Evolutionary conservation across 441 rosid species (phyloP).

Genomic region (Adansonia grandidieri): DNA sequence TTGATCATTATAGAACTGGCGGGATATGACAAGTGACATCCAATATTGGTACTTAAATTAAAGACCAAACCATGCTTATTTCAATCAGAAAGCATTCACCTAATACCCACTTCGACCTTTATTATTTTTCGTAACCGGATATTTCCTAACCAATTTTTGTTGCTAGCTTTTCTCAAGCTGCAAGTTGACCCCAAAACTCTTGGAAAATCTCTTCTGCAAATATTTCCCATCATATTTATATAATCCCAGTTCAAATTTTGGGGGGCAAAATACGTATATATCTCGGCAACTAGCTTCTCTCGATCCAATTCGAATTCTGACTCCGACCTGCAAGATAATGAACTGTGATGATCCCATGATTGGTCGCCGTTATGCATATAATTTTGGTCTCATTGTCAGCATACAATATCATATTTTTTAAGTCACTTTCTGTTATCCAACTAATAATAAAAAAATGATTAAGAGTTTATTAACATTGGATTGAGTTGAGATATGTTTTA

Average conservation of each 20-base stretch:
- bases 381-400: not conserved
- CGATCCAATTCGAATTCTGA: too few species aligned
- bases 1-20: not conserved
- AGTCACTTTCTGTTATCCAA: not conserved
- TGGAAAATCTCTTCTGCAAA: not conserved
- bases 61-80: too few species aligned
- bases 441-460: not conserved
- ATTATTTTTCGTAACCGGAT: too few species aligned
- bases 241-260: not conserved
- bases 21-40: too few species aligned
- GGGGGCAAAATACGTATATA: not conserved
- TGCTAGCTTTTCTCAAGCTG: not conserved
- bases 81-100: too few species aligned
- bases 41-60: too few species aligned
- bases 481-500: conserved; percentile 23
- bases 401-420: not conserved
- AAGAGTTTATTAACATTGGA: conserved; percentile 16
- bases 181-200: conserved; percentile 27
- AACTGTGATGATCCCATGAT: not conserved
- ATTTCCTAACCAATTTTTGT: too few species aligned
- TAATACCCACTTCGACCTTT: too few species aligned
- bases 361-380: not conserved
- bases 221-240: not conserved
- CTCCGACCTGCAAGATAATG: not conserved
- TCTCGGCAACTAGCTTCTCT: not conserved